phyloP scores from a whole-genome alignment of 257 asterid genomes.

The Solanum etuberosum region DNA sequence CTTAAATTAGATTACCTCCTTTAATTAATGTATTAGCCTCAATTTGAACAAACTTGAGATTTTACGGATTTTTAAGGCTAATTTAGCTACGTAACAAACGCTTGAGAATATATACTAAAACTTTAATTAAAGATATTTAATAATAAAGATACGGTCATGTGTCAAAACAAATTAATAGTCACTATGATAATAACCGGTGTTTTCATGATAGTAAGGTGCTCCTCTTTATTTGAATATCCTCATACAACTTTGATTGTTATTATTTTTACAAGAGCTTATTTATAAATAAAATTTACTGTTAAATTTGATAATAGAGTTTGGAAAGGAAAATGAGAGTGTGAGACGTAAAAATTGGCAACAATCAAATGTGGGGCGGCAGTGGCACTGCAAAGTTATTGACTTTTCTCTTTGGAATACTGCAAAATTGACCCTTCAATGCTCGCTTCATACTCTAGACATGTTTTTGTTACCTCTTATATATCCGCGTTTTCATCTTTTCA shows the following conservation, averaged over 20 bases:
- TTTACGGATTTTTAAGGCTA: background rate
- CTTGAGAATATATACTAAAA: background rate
- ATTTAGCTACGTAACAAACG: background rate
- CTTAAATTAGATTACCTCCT: background rate
- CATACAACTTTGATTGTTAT: too few species aligned
- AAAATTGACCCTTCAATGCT: background rate
- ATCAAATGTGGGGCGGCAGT: background rate
- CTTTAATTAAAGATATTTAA: background rate
- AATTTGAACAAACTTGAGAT: background rate
- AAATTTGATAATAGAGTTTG: background rate
- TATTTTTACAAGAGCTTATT: too few species aligned
- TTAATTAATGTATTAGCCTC: background rate
- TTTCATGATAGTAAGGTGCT: too few species aligned
- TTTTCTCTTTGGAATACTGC: background rate
- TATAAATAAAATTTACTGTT: too few species aligned
- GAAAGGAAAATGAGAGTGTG: background rate
- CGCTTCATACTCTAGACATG: background rate
- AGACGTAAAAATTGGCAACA: background rate
- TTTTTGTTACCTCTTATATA: background rate
- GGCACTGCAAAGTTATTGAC: background rate
- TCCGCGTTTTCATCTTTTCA: background rate
- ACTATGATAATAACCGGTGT: too few species aligned
- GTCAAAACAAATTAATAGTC: background rate
- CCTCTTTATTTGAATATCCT: background rate
- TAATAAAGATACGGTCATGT: fast-evolving